These are phyloP conservation scores for Kwoniella botswanensis DNA, from an alignment of 768 basidiomycete genomes.

Conservation along the genomic window DNA sequence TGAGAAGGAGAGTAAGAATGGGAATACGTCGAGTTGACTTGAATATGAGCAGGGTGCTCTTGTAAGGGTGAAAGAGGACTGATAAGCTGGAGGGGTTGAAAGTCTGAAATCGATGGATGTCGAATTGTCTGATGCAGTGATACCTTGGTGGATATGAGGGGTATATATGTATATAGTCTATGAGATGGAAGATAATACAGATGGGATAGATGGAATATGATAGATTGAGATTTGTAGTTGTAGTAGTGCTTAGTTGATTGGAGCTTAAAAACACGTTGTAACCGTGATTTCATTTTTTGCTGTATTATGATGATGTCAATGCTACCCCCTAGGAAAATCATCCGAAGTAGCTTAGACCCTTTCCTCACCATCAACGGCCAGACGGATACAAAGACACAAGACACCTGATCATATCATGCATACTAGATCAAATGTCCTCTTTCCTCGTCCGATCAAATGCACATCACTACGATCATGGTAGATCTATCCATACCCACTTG, in stretches of 20 bases:
- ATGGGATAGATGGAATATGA: background rate
- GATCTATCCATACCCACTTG: background rate
- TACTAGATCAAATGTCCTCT: background rate
- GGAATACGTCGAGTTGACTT: too few relatives aligned
- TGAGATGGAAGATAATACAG: background rate
- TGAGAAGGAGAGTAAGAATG: too few relatives aligned
- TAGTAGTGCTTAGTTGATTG: background rate
- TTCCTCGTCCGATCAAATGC: constrained; percentile 12
- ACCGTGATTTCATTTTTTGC: background rate
- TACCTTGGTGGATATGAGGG: background rate
- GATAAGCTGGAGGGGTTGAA: background rate
- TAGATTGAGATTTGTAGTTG: background rate
- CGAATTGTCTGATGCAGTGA: too few relatives aligned
- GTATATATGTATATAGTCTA: background rate
- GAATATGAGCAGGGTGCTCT: constrained; percentile 3
- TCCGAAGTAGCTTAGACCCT: constrained; percentile 4
- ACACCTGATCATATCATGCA: background rate
- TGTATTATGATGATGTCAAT: constrained; percentile 1
- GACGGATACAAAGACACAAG: background rate
- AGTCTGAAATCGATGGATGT: background rate
- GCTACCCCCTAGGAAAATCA: constrained; percentile 7
- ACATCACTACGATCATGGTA: background rate
- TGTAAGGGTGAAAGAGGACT: background rate
- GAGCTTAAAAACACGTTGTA: constrained; percentile 14
- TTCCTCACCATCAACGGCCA: too few relatives aligned